Base-by-base conservation (phyloP, 202 grass and related monocot genomes). In the Setaria viridis region DNA sequence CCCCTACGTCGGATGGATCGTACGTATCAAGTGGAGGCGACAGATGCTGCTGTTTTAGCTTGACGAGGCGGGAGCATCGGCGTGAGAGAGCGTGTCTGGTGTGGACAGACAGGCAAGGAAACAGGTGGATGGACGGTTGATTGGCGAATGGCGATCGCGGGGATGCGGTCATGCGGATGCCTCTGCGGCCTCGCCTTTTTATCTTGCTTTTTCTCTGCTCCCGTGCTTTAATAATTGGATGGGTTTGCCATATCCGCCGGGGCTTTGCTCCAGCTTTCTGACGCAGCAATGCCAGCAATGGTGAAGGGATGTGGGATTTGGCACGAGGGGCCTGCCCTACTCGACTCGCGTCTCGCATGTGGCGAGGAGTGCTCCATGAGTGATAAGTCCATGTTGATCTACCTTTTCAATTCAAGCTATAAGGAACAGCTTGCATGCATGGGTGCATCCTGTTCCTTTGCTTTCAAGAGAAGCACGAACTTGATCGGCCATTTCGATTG, bases 171-270 rank as follows among this genome's bases (percentile, higher is more conserved):
- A 60, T 77, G 20, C 54, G 11, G 14, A 2, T 1, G 5, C 53
- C 25, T 20, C 21, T 57, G 1, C 17, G 0, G 1, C 17, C 54
- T 33, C 14, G 11, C 9, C 25, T 13, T 51, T 46, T 17, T 47
- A 4, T 39, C 5, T 5, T 39, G 37, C 51, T 53, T 41, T 42
- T 46, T 43, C 17, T 14, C 12, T 42, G 42, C n/a, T 1, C 20
- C 69, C 59, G 25, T 20, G 39, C 70, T 75, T 70, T 59, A 70
- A 85, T 70, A 70, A 78, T 78, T 77, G 56, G 33, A 59, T 70
- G 50, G 51, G 17, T 62, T 58, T 45, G 35, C 66, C 34, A 43
- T 67, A 20, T 10, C 66, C 66, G 65, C 35, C 1, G 17, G 37
- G 57, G 11, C 19, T 72, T 74, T 70, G 65, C 21, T 59, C n/a